Base-by-base conservation (phyloP, 148 eudicot genomes). In the Rhododendron kiyosumense region DNA sequence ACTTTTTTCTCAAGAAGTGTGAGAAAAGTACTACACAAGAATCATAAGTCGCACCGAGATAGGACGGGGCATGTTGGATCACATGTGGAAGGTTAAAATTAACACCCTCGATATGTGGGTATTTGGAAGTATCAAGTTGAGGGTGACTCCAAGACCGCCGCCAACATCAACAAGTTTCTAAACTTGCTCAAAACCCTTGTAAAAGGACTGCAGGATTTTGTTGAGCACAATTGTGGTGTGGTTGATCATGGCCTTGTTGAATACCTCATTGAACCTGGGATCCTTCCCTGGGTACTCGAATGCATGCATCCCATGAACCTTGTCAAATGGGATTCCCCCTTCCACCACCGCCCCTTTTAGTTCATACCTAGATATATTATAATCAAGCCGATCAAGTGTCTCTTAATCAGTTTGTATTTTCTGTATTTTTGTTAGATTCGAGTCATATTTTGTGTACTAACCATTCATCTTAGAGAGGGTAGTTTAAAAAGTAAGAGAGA, bases 301-400 rank as follows among this genome's bases (percentile, higher is more conserved):
- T n/a, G 9, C 11, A 7, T 75, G 46, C 46, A 36, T 36, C 4
- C 78, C 78, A 2, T 75, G 78, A 32, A 18, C 98, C 85, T 88
- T 94, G 90, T 94, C 92, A 78, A 93, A 94, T 71, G 96, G 98
- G 28, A 91, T 92, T 7, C 96, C 98, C 9, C 98, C 95, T n/a
- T 94, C 94, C 22, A 91, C 89, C 84, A 94, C 91, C 52, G 98
- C 93, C 84, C 91, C 95, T 88, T 93, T 93, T 18, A 93, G 83
- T 83, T 93, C 81, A 89, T 94, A 91, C 94, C 98, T 93, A 41
- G 0, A 67, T 67, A 32, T 34, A 34, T 34, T 5, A 41, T 41
- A 0, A 41, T 41, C 7, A 41, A 41, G 43, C 7, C 43, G 41
- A 38, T 38, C 41, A 0, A 41, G 43, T 41, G 43, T 41, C 43